Base-by-base conservation (phyloP, 306 rosid genomes). In the Prunus padus region DNA sequence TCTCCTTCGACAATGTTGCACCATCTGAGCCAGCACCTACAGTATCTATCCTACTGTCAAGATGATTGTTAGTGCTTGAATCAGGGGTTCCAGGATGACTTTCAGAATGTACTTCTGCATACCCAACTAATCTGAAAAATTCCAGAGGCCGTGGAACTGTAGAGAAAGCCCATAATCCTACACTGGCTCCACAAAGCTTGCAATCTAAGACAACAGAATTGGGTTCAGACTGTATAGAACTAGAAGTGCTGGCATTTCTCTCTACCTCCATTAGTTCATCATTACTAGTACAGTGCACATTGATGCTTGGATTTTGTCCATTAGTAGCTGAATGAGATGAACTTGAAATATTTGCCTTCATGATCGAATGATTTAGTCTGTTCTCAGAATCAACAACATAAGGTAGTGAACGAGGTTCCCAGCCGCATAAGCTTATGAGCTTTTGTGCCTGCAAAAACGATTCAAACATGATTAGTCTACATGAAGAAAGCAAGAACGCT, bases 161-260 rank as follows among this genome's bases (percentile, higher is more conserved):
- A 72, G 82, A 69, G 83, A 95, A 95, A 67, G 93, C 83, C 99
- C 99, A 95, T 74, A 95, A 88, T 72, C 99, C 99, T 71, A 90
- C 89, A 71, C 89, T 86, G 19, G 99, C 99, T 69, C 99, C 99
- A 81, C 98, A 95, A 28, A 90, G 89, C 77, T 80, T 76, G 83
- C 99, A 95, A 83, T 92, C 97, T 71, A 95, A 84, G 75, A 90
- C 97, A 69, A 80, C 88, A 80, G 98, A 95, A 85, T 71, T 83
- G 80, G 88, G 89, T 82, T 86, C 88, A 61, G 85, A 49, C 66
- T 88, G 96, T 74, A 79, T 77, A 76, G 60, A 84, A 71, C 33
- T 59, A 75, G 77, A 83, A 77, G 70, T 54, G 62, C 79, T 82
- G 71, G 78, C 63, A 72, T 37, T 86, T 79, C 81, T 85, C 67